phyloP scores from a whole-genome alignment of 805 yeast species.

The Monosporozyma aquatica region DNA sequence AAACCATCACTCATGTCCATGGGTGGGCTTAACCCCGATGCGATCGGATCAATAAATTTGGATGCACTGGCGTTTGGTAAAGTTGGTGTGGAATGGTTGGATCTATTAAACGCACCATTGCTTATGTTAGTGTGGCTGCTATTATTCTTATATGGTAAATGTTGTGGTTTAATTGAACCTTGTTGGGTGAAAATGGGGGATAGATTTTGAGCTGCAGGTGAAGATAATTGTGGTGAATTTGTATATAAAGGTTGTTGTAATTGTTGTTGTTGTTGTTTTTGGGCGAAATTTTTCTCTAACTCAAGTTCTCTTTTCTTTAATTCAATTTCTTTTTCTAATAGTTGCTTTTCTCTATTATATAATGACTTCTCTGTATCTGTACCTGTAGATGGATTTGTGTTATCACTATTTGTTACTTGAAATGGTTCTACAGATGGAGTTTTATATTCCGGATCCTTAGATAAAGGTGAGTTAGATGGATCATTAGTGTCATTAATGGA shows the following conservation, averaged over 20 bases:
- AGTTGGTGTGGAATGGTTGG: conserved; percentile 4
- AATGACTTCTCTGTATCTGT: too few species aligned
- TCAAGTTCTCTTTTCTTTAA: conserved; percentile 7
- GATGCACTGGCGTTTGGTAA: conserved; percentile 8
- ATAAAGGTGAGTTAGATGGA: not conserved
- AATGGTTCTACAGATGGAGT: not conserved
- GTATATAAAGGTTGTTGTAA: conserved; percentile 3
- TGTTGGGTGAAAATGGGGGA: not conserved
- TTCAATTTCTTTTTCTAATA: conserved; percentile 27
- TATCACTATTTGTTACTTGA: not conserved
- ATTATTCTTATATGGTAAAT: not conserved
- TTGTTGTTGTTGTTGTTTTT: conserved; percentile 1
- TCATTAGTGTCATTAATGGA: not conserved
- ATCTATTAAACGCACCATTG: not conserved
- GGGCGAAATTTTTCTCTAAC: not conserved
- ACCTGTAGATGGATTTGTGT: too few species aligned
- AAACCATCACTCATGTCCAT: conserved; percentile 6
- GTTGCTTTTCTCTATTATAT: conserved; percentile 21
- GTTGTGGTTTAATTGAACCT: conserved; percentile 2
- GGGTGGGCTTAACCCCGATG: conserved; percentile 10
- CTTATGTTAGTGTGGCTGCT: not conserved
- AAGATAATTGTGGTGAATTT: not conserved
- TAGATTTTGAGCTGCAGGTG: conserved; percentile 1
- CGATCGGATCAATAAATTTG: conserved; percentile 18
- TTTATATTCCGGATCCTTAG: not conserved